These are phyloP conservation scores for Yamadazyma nakazawae DNA, from an alignment of 805 yeast species.

Conservation along the genomic window DNA sequence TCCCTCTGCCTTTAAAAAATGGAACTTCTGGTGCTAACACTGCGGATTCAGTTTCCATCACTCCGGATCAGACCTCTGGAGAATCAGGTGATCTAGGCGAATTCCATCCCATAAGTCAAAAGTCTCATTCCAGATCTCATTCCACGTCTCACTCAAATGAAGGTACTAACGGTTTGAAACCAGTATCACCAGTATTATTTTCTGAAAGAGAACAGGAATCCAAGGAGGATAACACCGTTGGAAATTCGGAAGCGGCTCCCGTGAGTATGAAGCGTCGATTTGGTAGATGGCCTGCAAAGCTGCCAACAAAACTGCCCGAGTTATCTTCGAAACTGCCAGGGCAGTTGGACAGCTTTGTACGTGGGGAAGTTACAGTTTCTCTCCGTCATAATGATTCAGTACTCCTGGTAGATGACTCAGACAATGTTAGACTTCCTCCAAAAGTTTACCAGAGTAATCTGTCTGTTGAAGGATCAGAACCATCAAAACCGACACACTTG, in stretches of 20 bases:
- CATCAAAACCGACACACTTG: background rate
- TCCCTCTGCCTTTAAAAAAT: conserved; percentile 3
- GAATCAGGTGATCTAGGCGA: conserved; percentile 1
- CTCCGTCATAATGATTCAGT: conserved; percentile 40
- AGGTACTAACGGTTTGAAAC: background rate
- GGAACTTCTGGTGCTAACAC: background rate
- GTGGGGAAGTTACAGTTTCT: conserved; percentile 26
- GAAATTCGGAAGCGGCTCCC: conserved; percentile 9
- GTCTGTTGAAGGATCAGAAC: background rate
- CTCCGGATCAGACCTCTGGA: background rate
- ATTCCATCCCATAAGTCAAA: background rate
- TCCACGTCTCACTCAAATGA: background rate
- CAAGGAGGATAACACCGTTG: background rate
- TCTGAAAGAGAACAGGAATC: background rate
- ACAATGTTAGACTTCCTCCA: conserved; percentile 2
- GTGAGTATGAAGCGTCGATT: conserved; percentile 12
- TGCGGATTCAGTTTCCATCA: background rate
- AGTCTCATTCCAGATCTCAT: background rate
- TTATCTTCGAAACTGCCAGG: background rate
- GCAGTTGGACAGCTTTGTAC: conserved; percentile 1
- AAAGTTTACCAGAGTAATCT: background rate
- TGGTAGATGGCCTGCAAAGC: conserved; percentile 1
- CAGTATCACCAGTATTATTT: background rate
- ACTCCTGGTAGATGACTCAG: conserved; percentile 18
- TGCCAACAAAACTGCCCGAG: background rate